Conservation (phyloP, 148 eudicot species). For the Gaultheria prostrata region DNA sequence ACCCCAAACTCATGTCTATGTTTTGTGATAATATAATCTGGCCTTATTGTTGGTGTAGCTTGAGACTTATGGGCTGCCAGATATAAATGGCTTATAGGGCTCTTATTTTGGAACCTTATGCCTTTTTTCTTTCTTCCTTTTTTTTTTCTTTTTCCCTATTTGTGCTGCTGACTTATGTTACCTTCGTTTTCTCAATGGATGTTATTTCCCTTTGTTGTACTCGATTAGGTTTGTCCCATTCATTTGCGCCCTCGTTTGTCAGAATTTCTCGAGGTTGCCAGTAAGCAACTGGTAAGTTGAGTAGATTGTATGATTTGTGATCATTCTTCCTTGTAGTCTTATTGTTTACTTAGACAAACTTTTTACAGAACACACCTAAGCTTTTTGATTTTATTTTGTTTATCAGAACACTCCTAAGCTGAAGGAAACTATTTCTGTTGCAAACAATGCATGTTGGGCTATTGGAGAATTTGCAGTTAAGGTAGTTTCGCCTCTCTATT, state of each 20-base stretch:
- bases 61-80: neutral
- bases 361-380: conserved; percentile 59
- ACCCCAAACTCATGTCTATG: neutral
- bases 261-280: conserved; percentile 80
- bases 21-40: neutral
- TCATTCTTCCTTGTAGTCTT: neutral
- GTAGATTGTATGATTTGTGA: neutral
- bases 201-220: conserved; percentile 13
- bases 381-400: conserved; percentile 12
- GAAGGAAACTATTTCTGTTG: conserved; percentile 84
- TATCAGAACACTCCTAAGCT: conserved; percentile 65
- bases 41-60: neutral
- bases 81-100: neutral
- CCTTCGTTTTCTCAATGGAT: neutral
- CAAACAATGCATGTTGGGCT: conserved; percentile 99
- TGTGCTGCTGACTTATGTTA: neutral
- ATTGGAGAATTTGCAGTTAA: conserved; percentile 94
- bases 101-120: neutral
- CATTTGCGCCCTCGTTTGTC: conserved; percentile 74
- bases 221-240: conserved; percentile 80
- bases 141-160: neutral
- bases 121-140: too few species aligned
- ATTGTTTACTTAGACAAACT: conserved; percentile 5
- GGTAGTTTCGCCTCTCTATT: conserved; percentile 38
- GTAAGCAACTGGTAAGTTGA: conserved; percentile 80